Base-by-base conservation (phyloP, 345 rosid genomes). In the Turnera subulata region DNA sequence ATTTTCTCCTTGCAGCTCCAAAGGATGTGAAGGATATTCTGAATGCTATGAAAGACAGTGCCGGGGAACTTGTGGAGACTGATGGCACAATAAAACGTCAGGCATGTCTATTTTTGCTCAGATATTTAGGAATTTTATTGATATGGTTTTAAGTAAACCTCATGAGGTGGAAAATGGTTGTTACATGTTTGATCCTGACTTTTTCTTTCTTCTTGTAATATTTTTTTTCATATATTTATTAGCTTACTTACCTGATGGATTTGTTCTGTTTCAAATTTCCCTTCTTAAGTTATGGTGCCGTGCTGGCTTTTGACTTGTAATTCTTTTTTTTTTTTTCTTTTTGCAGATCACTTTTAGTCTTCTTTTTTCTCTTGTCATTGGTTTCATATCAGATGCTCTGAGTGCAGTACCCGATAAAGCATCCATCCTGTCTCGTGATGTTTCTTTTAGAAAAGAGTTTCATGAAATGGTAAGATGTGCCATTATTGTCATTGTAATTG, bases 311-410 rank as follows among this genome's bases (percentile, higher is more conserved):
- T 57, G 47, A 20, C 63, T 55, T 24, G 18, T 18, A n/a, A 17
- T 33, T 46, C 32, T 14, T 0, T 23, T 17, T 39, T 49, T 6
- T 23, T 35, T 14, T 0, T 23, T 17, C 25, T 49, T 6, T 23
- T 35, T 77, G 95, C 95, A 92, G 98, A 83, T 86, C 58, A 62
- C 89, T 6, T 83, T 79, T 52, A 76, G 91, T 71, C 91, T 92
- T 67, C 83, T 92, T 62, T 92, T 86, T 63, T 80, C 80, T 62
- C 85, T 89, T 44, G 76, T 86, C 62, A 92, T 86, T 64, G 76
- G 91, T 72, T 83, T 92, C 65, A 61, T 86, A 70, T 89, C 98
- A 56, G 96, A 92, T 73, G 96, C 96, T 67, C 77, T 92, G 67
- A 75, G 95, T 60, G 81, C 86, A 17, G 80, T 76, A 42, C 88